phyloP scores from a whole-genome alignment of 2,329 filamentous ascomycete genomes.

The Aspergillus niger region DNA sequence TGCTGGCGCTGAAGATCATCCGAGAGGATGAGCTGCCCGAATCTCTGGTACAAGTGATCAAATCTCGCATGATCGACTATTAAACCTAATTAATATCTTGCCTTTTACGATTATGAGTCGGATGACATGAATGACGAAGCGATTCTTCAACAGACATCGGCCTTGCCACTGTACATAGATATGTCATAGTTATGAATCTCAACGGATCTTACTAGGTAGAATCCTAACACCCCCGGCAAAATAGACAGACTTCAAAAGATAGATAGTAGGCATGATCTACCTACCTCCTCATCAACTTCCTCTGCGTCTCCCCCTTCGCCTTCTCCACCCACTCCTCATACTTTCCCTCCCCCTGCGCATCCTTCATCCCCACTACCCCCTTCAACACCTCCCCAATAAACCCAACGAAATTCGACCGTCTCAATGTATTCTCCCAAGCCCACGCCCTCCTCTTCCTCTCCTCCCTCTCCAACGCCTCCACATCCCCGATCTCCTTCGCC shows the following conservation, averaged over 20 bases:
- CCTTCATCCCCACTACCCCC: constrained; percentile 75
- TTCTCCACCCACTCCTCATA: constrained; percentile 85
- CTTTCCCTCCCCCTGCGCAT: constrained; percentile 63
- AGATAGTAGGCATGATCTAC: neutral
- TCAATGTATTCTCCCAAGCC: constrained; percentile 91
- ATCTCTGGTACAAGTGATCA: constrained; percentile 64
- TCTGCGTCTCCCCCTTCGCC: constrained; percentile 48
- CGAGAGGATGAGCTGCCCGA: constrained; percentile 74
- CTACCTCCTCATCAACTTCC: constrained; percentile 39
- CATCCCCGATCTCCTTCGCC: constrained; percentile 80
- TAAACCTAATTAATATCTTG: constrained; percentile 32
- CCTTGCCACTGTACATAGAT: neutral
- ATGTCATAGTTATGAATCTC: neutral
- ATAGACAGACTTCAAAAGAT: neutral
- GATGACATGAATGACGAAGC: constrained; percentile 33
- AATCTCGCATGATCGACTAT: constrained; percentile 63
- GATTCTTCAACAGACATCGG: neutral
- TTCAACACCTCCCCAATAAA: constrained; percentile 90
- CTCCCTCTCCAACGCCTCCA: constrained; percentile 75
- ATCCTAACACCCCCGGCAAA: no score
- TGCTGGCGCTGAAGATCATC: constrained; percentile 73
- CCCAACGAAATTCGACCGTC: constrained; percentile 93
- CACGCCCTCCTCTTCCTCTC: constrained; percentile 81
- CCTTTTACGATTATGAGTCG: neutral
- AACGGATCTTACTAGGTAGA: neutral